Evolutionary conservation across 257 asterid genomes (phyloP).

Genomic region (Penstemon barbatus): DNA sequence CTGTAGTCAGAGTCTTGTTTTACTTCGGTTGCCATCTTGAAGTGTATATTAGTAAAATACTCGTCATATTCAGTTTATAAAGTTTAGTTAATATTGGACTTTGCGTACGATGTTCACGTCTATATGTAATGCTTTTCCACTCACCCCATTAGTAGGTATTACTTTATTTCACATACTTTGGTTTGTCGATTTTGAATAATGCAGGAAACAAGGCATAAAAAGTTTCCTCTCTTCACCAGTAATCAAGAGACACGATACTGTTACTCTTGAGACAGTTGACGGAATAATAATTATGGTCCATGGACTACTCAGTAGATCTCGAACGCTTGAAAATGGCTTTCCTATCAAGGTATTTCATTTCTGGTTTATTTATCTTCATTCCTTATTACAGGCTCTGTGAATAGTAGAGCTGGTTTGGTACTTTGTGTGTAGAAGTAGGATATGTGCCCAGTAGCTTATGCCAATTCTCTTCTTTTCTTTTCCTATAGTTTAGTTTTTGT

Average conservation of each 20-base stretch:
- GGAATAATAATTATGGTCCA: constrained; percentile 52
- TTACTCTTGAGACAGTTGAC: constrained; percentile 59
- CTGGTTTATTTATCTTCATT: constrained; percentile 1
- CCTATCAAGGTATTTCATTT: constrained; percentile 46
- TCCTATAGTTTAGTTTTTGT: background rate
- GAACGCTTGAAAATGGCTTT: constrained; percentile 63
- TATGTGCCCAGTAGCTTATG: too few species aligned
- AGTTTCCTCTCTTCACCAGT: constrained; percentile 59
- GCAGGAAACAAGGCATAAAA: constrained; percentile 50
- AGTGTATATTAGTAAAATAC: constrained; percentile 1
- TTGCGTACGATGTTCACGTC: background rate
- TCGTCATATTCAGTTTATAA: constrained; percentile 14
- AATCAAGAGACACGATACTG: constrained; percentile 53
- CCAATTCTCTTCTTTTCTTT: background rate
- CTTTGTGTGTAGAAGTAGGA: too few species aligned
- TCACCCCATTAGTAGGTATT: constrained; percentile 14
- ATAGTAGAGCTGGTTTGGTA: background rate
- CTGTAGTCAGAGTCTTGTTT: constrained; percentile 6
- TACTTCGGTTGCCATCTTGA: constrained; percentile 4
- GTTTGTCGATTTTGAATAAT: constrained; percentile 20
- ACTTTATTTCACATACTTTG: background rate
- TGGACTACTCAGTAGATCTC: constrained; percentile 55
- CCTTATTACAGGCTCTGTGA: background rate
- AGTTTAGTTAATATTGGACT: constrained; percentile 7
- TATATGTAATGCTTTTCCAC: background rate